Percentiles rank a stretch among this genome's conserved stretches.
These are phyloP conservation scores for Vigna unguiculata DNA, from an alignment of 306 rosid genomes.

Conservation along the genomic window DNA sequence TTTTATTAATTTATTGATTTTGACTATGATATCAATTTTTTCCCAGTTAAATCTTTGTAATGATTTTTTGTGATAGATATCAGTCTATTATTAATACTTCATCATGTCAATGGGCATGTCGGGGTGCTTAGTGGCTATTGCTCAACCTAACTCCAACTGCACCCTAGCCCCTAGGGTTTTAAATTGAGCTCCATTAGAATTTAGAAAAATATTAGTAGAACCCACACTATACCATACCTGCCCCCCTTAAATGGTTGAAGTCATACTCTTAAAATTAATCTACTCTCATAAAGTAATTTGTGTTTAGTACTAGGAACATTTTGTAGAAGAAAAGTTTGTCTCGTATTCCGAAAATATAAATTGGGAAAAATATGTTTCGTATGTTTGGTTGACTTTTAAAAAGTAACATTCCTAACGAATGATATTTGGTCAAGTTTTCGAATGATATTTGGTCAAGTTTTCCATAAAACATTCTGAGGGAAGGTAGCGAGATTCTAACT, in stretches of 20 bases:
- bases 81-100: neutral
- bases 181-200: neutral
- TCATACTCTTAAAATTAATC: neutral
- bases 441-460: too few relatives aligned
- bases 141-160: neutral
- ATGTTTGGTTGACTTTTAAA: too few relatives aligned
- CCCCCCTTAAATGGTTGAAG: neutral
- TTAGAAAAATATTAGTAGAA: constrained; percentile 6
- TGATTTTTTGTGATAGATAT: neutral
- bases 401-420: too few relatives aligned
- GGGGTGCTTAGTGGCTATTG: neutral
- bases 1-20: constrained; percentile 7
- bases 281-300: neutral
- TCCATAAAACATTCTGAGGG: too few relatives aligned
- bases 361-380: too few relatives aligned
- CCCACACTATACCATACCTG: neutral
- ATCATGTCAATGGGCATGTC: neutral
- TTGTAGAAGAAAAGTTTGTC: too few relatives aligned
- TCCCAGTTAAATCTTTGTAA: constrained; percentile 12
- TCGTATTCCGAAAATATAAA: too few relatives aligned
- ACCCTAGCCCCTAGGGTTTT: neutral
- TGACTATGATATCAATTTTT: neutral
- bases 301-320: neutral
- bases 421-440: too few relatives aligned
- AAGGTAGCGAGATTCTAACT: too few relatives aligned